phyloP scores from a whole-genome alignment of 2,329 filamentous ascomycete species.

The Penicillium hordei region DNA sequence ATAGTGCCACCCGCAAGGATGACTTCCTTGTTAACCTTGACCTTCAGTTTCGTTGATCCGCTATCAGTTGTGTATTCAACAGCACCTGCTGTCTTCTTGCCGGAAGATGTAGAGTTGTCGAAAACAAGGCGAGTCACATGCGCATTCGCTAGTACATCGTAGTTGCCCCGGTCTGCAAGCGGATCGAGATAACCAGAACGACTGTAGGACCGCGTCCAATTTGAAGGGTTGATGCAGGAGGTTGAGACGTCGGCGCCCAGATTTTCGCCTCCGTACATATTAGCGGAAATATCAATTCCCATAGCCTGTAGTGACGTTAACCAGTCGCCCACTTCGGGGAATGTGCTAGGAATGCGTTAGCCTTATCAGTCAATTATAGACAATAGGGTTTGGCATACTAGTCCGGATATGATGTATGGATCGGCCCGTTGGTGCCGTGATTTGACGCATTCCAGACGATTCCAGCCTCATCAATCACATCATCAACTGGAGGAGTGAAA shows the following conservation, averaged over 20 bases:
- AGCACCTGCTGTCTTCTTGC: constrained; percentile 31
- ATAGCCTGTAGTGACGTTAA: constrained; percentile 21
- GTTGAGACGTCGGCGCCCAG: constrained; percentile 37
- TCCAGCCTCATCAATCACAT: constrained; percentile 21
- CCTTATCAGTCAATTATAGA: neutral
- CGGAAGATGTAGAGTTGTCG: constrained; percentile 23
- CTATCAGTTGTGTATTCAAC: constrained; percentile 35
- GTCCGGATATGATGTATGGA: constrained; percentile 29
- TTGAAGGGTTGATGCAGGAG: constrained; percentile 36
- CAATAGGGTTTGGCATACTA: constrained; percentile 19
- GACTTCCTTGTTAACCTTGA: constrained; percentile 32
- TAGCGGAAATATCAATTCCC: constrained; percentile 27
- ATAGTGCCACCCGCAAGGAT: constrained; percentile 51
- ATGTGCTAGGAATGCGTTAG: constrained; percentile 27
- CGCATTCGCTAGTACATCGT: constrained; percentile 34
- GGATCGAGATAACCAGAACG: constrained; percentile 38
- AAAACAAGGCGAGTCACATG: constrained; percentile 36
- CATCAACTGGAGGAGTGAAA: constrained; percentile 22
- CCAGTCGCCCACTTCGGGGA: constrained; percentile 31
- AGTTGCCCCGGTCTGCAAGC: constrained; percentile 32
- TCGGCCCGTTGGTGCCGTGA: constrained; percentile 27
- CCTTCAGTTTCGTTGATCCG: constrained; percentile 26
- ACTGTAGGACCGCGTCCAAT: constrained; percentile 40
- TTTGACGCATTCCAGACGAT: constrained; percentile 27
- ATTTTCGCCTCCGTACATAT: constrained; percentile 35